phyloP scores from a whole-genome alignment of 345 rosid genomes.

The Microthlaspi erraticum region DNA sequence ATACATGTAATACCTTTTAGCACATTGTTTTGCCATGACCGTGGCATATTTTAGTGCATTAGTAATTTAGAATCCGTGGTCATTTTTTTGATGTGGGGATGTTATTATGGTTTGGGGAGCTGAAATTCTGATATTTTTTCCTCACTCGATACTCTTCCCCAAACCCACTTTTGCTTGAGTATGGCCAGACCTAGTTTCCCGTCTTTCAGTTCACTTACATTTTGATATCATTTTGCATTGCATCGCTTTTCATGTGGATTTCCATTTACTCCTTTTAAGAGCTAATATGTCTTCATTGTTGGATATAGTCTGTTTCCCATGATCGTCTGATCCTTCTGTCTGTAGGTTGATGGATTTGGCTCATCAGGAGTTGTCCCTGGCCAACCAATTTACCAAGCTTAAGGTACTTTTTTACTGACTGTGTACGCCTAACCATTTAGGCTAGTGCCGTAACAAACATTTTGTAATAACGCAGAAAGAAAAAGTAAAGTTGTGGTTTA shows the following conservation, averaged over 20 bases:
- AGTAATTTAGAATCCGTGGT: not conserved
- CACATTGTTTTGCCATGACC: slow-evolving; percentile 22
- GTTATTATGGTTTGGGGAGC: slow-evolving; percentile 21
- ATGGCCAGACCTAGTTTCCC: slow-evolving; percentile 18
- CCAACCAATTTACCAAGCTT: slow-evolving; percentile 81
- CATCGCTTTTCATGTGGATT: not conserved
- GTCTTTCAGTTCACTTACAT: slow-evolving; percentile 4
- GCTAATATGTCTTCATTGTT: slow-evolving; percentile 8
- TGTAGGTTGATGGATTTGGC: slow-evolving; percentile 87
- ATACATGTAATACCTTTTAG: slow-evolving; percentile 64
- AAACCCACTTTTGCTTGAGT: slow-evolving; percentile 22
- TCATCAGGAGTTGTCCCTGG: slow-evolving; percentile 88
- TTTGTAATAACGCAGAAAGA: slow-evolving; percentile 4
- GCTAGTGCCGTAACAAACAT: not conserved
- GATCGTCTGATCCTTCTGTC: slow-evolving; percentile 31
- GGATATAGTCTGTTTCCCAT: slow-evolving; percentile 19
- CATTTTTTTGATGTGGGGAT: slow-evolving; percentile 19
- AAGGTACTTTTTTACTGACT: slow-evolving; percentile 60
- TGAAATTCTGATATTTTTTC: slow-evolving; percentile 23
- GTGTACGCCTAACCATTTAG: slow-evolving; percentile 3
- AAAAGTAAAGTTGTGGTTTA: slow-evolving; percentile 20
- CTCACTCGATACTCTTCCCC: slow-evolving; percentile 3
- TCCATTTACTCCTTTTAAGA: slow-evolving; percentile 17
- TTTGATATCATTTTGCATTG: slow-evolving; percentile 14
- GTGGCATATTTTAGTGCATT: slow-evolving; percentile 9